Percentiles rank a stretch among this genome's conserved stretches.
These are phyloP conservation scores for Coemansia sp. DNA, from an alignment of 192 early-diverging fungal species.

Conservation along the genomic window DNA sequence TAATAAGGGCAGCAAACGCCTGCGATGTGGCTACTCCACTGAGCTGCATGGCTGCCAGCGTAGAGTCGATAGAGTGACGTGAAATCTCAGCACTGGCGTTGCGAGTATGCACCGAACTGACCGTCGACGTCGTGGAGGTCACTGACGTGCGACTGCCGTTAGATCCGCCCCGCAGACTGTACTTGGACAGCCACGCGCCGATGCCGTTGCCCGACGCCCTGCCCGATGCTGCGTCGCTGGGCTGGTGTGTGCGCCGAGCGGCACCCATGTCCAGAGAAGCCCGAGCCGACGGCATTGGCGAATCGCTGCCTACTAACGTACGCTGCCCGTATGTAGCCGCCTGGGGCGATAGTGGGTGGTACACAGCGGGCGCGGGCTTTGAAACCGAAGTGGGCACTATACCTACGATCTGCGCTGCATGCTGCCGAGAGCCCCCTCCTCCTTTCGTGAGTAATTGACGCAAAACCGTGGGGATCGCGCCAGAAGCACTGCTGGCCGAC, in stretches of 20 bases:
- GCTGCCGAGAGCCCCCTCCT: constrained; percentile 22
- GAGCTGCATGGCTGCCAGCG: constrained; percentile 42
- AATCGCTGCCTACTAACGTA: constrained; percentile 44
- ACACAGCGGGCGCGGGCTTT: constrained; percentile 35
- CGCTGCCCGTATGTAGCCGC: constrained; percentile 37
- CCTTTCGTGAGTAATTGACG: constrained; percentile 50
- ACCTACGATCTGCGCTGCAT: constrained; percentile 58
- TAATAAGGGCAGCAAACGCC: constrained; percentile 52
- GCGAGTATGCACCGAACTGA: constrained; percentile 33
- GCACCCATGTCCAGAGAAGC: constrained; percentile 41
- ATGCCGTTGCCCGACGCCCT: constrained; percentile 23
- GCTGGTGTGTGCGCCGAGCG: not conserved
- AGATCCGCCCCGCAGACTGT: constrained; percentile 26
- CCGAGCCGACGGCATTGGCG: constrained; percentile 27
- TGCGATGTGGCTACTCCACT: constrained; percentile 12
- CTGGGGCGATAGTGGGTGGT: constrained; percentile 24
- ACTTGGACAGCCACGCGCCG: constrained; percentile 53
- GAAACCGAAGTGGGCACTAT: constrained; percentile 47
- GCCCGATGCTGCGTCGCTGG: constrained; percentile 11
- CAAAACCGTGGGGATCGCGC: constrained; percentile 48
- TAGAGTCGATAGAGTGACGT: constrained; percentile 51
- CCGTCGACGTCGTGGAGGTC: constrained; percentile 40
- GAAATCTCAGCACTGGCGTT: constrained; percentile 35
- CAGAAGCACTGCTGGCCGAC: constrained; percentile 21
- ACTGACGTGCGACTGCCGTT: constrained; percentile 40